Percentiles rank a stretch among this genome's conserved stretches.
Conservation (phyloP, 768 basidiomycete species). For the Fibroporia radiculosa region DNA sequence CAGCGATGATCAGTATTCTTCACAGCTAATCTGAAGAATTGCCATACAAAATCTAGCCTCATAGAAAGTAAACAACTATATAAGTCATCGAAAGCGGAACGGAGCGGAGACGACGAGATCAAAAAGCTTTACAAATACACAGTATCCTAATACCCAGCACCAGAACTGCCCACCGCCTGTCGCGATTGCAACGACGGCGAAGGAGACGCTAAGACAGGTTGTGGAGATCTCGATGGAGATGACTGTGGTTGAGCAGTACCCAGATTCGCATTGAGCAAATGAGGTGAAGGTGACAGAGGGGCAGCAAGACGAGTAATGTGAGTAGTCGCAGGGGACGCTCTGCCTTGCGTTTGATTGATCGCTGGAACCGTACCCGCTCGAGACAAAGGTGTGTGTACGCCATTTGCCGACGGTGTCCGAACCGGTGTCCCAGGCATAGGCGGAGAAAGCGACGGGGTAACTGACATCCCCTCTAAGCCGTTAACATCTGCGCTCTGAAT, state of each 20-base stretch:
- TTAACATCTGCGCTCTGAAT: constrained; percentile 23
- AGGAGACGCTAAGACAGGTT: constrained; percentile 20
- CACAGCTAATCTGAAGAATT: no score
- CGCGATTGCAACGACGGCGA: constrained; percentile 28
- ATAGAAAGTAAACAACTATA: background rate
- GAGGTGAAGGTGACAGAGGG: constrained; percentile 22
- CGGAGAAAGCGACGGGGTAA: constrained; percentile 32
- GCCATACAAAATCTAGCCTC: background rate
- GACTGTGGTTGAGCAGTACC: constrained; percentile 20
- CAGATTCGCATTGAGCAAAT: constrained; percentile 22
- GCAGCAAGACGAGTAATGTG: constrained; percentile 20
- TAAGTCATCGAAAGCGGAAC: constrained; percentile 2
- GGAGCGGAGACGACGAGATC: background rate
- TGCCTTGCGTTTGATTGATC: constrained; percentile 9
- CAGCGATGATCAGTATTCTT: no score
- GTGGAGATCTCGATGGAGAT: constrained; percentile 23
- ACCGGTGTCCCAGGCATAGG: constrained; percentile 30
- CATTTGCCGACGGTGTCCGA: constrained; percentile 51
- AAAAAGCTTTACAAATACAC: background rate
- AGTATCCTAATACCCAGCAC: constrained; percentile 11
- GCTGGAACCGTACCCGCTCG: constrained; percentile 6
- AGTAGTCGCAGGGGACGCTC: constrained; percentile 15
- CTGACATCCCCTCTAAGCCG: constrained; percentile 20
- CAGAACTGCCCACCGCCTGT: constrained; percentile 24
- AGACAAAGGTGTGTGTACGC: constrained; percentile 32